phyloP scores from a whole-genome alignment of 2,329 filamentous ascomycete genomes.

The Arachnomyces sp. region DNA sequence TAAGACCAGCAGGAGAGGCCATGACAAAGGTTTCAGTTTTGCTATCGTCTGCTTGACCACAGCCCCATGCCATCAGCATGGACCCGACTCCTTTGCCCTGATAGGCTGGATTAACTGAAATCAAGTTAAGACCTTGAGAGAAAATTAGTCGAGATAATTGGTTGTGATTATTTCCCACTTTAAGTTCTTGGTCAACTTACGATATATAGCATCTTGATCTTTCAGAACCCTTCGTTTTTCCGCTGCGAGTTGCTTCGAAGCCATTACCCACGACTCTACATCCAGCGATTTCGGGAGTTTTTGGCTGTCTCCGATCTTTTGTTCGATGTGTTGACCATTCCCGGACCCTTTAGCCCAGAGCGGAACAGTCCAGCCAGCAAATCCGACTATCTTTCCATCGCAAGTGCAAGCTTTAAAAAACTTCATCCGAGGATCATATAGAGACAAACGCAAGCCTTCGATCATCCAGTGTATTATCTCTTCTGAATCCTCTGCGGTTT shows the following conservation, averaged over 20 bases:
- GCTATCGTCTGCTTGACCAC: conserved; percentile 5
- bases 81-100: conserved; percentile 7
- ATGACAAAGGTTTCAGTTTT: conserved; percentile 5
- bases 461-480: conserved; percentile 8
- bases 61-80: conserved; percentile 1
- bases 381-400: background rate
- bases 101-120: conserved; percentile 6
- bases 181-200: no score
- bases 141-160: conserved; percentile 1
- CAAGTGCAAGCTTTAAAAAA: background rate
- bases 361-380: background rate
- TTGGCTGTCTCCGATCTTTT: background rate
- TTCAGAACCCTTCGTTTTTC: conserved; percentile 5
- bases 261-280: conserved; percentile 2
- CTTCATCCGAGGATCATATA: background rate
- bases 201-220: conserved; percentile 5
- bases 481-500: conserved; percentile 1
- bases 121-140: conserved; percentile 2
- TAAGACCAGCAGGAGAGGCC: conserved; percentile 5
- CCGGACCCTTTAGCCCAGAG: background rate
- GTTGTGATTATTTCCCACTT: background rate
- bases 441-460: background rate
- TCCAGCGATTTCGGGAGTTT: background rate
- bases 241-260: conserved; percentile 4
- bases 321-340: background rate